Evolutionary conservation across 192 early-diverging fungal genomes (phyloP), one percentile per base, ranked within the genome.

Genomic region (Linnemannia hyalina): DNA sequence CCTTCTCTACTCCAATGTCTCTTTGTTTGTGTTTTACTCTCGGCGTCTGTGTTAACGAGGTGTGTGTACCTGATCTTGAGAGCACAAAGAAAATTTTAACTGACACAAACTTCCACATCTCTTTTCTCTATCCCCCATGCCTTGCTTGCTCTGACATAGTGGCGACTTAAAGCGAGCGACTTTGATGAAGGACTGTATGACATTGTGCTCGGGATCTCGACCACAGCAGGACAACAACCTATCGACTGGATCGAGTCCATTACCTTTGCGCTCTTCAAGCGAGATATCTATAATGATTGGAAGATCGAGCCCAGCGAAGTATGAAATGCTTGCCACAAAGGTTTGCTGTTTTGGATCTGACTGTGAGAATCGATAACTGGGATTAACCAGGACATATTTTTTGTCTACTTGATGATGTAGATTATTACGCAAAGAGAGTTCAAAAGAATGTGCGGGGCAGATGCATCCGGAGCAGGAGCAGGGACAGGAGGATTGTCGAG

Each of bases 271-370:
- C n/a, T 65, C 11, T 32, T 65, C 26, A 65, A 65, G 29, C 60
- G 60, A 26, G 60, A 65, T 65, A 65, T 65, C 9, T 65, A 65
- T 15, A 65, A 32, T 65, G 60, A 65, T 3, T 65, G 60, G 60
- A 65, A 65, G 60, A 65, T 65, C 60, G 60, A 65, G 26, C 60
- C 60, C 13, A 65, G 60, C 29, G 60, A 65, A 29, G 60, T 32
- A 65, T 15, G 10, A 10, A 15, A 52, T 52, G 49, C 49, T 22
- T 52, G 44, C 44, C 44, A 9, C 44, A 52, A 22, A 4, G 4
- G 49, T 22, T 52, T 22, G 15, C 4, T 52, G 49, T 52, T 52
- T 22, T 46, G 44, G 11, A 52, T 52, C 18, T 52, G 18, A 20
- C 18, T 22, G 49, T 2, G 2, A 22, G 49, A 22, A 3, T 52